Conservation (phyloP, 371 early-diverging fungal genomes). For the Apophysomyces trapeziformis region DNA sequence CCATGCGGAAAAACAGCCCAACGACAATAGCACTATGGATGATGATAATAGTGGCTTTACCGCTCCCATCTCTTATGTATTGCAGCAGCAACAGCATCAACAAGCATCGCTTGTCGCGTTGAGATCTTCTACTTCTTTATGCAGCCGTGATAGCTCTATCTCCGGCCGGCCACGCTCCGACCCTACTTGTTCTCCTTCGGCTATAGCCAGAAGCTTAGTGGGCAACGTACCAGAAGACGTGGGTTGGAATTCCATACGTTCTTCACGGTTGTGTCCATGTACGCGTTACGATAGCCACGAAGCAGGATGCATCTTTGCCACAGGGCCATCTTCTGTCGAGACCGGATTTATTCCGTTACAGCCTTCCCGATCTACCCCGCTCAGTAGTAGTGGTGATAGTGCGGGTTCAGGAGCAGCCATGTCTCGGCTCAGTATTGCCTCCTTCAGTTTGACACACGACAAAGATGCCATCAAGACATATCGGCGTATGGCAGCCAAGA, state of each 20-base stretch:
- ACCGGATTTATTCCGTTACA: neutral
- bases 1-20: neutral
- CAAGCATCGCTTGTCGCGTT: conserved; percentile 6
- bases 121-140: conserved; percentile 16
- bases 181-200: neutral
- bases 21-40: conserved; percentile 1
- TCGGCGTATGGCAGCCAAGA: conserved; percentile 77
- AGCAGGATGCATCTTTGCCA: conserved; percentile 1
- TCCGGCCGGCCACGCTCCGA: neutral
- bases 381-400: neutral
- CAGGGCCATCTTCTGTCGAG: neutral
- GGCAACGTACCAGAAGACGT: neutral
- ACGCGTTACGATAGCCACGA: neutral
- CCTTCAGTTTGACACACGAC: conserved; percentile 30
- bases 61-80: neutral
- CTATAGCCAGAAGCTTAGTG: neutral
- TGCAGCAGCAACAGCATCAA: conserved; percentile 15
- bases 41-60: neutral
- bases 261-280: neutral
- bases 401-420: neutral
- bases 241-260: neutral
- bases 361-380: neutral
- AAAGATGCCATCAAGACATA: conserved; percentile 54
- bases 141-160: conserved; percentile 26
- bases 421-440: conserved; percentile 16